Conservation (phyloP, 1,284 basidiomycete genomes). For the Naganishia sp. region DNA sequence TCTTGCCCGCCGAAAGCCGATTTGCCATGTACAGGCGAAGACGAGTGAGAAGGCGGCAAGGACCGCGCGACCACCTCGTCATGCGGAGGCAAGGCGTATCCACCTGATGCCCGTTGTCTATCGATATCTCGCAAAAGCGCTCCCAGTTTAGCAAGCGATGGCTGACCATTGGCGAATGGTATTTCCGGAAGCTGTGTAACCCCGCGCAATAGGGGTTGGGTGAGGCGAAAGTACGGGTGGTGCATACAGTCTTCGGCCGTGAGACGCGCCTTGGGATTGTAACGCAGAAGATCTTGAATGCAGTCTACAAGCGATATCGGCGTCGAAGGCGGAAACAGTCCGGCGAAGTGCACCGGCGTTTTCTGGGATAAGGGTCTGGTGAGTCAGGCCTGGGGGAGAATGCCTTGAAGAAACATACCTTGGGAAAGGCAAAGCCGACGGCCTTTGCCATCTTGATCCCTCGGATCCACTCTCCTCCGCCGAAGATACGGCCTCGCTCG, state of each 20-base stretch:
- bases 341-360: constrained; percentile 71
- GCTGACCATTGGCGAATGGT: constrained; percentile 51
- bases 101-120: constrained; percentile 29
- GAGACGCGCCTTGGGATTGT: constrained; percentile 82
- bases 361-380: constrained; percentile 57
- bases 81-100: constrained; percentile 30
- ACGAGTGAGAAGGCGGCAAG: constrained; percentile 65
- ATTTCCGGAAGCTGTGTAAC: constrained; percentile 63
- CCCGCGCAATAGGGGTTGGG: constrained; percentile 58
- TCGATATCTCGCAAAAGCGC: constrained; percentile 24
- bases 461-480: constrained; percentile 83
- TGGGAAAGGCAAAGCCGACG: constrained; percentile 87
- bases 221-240: constrained; percentile 78
- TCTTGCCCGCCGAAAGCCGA: constrained; percentile 50
- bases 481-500: constrained; percentile 66
- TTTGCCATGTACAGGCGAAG: constrained; percentile 40
- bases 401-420: constrained; percentile 58
- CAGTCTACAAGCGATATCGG: constrained; percentile 84
- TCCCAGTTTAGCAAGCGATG: constrained; percentile 36
- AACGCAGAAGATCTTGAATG: constrained; percentile 86
- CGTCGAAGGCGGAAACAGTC: constrained; percentile 75
- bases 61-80: constrained; percentile 59
- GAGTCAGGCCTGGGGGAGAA: not conserved
- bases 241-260: constrained; percentile 83
- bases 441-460: constrained; percentile 83